A percentile compares a stretch with the other conserved stretches of the same genome.
Evolutionary conservation across 768 basidiomycete species (phyloP).

Genomic region (Lepiota subincarnata): DNA sequence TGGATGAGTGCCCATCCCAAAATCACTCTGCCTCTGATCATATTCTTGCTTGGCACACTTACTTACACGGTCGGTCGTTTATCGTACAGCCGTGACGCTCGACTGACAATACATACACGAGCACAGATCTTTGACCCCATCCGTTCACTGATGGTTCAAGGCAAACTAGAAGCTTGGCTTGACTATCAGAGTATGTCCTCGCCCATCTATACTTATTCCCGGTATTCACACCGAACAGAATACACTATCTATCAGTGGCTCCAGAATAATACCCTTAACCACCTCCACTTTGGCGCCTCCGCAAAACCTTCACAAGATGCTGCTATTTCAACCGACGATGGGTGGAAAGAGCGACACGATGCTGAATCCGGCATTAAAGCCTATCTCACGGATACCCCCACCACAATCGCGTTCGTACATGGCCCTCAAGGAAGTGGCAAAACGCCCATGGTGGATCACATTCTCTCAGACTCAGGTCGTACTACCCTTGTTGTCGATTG

Average conservation of each 20-base stretch:
- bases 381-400: conserved; percentile 77
- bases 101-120: not conserved
- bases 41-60: conserved; percentile 86
- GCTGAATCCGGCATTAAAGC: conserved; percentile 63
- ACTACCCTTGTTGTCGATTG: conserved; percentile 83
- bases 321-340: conserved; percentile 31
- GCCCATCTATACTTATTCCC: not conserved
- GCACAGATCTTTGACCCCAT: conserved; percentile 88
- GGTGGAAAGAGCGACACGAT: conserved; percentile 84
- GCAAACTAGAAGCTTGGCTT: conserved; percentile 81
- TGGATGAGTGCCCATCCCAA: conserved; percentile 88
- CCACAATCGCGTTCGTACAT: conserved; percentile 73
- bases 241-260: conserved; percentile 78
- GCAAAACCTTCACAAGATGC: conserved; percentile 17
- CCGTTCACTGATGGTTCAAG: conserved; percentile 76
- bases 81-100: not conserved
- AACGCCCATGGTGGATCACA: conserved; percentile 47
- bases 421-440: conserved; percentile 87
- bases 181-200: conserved; percentile 58
- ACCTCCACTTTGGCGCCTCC: conserved; percentile 22
- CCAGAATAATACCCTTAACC: conserved; percentile 53
- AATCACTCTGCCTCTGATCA: conserved; percentile 72
- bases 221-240: conserved; percentile 35
- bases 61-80: conserved; percentile 73
- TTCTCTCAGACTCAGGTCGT: conserved; percentile 51